phyloP scores from a whole-genome alignment of 371 early-diverging fungal species.

The Zopfochytrium polystomum region DNA sequence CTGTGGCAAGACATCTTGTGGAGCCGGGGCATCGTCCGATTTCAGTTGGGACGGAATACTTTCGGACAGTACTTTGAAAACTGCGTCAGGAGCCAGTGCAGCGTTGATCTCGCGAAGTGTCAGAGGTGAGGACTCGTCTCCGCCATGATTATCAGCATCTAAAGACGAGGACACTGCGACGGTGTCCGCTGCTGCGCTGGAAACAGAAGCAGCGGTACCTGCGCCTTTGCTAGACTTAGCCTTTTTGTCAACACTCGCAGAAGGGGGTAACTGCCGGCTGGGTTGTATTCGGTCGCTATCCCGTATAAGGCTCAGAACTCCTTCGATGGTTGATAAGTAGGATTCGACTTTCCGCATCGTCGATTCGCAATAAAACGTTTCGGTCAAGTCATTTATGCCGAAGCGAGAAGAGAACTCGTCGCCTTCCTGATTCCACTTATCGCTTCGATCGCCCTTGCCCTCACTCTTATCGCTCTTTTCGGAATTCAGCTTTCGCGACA shows the following conservation, averaged over 20 bases:
- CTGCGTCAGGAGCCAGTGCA: constrained; percentile 30
- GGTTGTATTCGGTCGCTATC: constrained; percentile 39
- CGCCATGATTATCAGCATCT: constrained; percentile 26
- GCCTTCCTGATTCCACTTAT: constrained; percentile 26
- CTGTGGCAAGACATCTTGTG: constrained; percentile 25
- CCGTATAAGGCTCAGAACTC: constrained; percentile 30
- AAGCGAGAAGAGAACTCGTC: constrained; percentile 37
- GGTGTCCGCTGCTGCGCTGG: constrained; percentile 8
- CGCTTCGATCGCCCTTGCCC: constrained; percentile 23
- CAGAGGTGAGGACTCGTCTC: constrained; percentile 24
- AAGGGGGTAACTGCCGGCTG: constrained; percentile 14
- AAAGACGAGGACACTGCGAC: constrained; percentile 1
- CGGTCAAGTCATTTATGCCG: constrained; percentile 32
- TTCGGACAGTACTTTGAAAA: constrained; percentile 37
- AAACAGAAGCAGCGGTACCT: no score
- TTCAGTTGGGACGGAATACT: constrained; percentile 29
- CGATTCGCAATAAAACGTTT: constrained; percentile 37
- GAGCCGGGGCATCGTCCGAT: constrained; percentile 18
- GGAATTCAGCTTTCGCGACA: constrained; percentile 17
- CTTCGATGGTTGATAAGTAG: constrained; percentile 38
- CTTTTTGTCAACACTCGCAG: constrained; percentile 35
- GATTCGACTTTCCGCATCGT: constrained; percentile 41
- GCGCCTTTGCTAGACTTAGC: no score
- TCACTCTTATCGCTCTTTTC: constrained; percentile 32
- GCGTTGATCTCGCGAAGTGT: constrained; percentile 35